phyloP scores from a whole-genome alignment of 2,329 filamentous ascomycete species.

The Chalaropsis ovoidea region DNA sequence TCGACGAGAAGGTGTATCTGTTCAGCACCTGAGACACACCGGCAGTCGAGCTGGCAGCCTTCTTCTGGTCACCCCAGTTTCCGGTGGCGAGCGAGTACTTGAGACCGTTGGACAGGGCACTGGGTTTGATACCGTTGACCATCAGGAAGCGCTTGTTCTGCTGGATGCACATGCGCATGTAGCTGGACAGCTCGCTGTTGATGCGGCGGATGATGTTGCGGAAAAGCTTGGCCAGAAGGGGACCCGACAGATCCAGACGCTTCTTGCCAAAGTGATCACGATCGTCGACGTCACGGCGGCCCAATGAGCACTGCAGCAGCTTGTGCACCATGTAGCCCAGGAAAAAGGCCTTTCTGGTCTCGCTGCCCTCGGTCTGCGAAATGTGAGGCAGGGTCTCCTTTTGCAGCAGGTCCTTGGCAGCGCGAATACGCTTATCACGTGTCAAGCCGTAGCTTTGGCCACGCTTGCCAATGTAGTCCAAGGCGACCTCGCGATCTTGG shows the following conservation, averaged over 20 bases:
- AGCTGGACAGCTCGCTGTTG: slow-evolving; percentile 80
- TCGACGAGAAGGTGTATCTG: slow-evolving; percentile 94
- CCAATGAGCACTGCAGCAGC: slow-evolving; percentile 83
- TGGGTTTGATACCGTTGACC: slow-evolving; percentile 79
- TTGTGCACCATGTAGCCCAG: slow-evolving; percentile 98
- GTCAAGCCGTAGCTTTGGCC: slow-evolving; percentile 61
- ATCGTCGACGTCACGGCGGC: slow-evolving; percentile 87
- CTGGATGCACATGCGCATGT: slow-evolving; percentile 87
- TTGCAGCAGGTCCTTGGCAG: slow-evolving; percentile 87
- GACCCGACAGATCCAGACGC: slow-evolving; percentile 87
- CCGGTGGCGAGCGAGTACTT: slow-evolving; percentile 96
- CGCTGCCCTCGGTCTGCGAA: slow-evolving; percentile 85
- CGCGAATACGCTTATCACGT: slow-evolving; percentile 78
- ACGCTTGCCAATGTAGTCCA: slow-evolving; percentile 93
- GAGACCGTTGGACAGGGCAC: slow-evolving; percentile 82
- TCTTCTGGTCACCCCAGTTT: slow-evolving; percentile 99
- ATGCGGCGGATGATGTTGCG: slow-evolving; percentile 82
- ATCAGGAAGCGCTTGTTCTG: slow-evolving; percentile 81
- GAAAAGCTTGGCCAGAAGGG: slow-evolving; percentile 92
- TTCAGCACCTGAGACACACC: slow-evolving; percentile 98
- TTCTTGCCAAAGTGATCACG: slow-evolving; percentile 99
- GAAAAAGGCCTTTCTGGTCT: slow-evolving; percentile 95
- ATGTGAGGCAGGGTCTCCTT: slow-evolving; percentile 97
- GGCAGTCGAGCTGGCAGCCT: slow-evolving; percentile 85
- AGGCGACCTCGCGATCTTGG: slow-evolving; percentile 84